These are phyloP conservation scores for Amanita pallidorosea DNA, from an alignment of 768 basidiomycete genomes.

Conservation along the genomic window DNA sequence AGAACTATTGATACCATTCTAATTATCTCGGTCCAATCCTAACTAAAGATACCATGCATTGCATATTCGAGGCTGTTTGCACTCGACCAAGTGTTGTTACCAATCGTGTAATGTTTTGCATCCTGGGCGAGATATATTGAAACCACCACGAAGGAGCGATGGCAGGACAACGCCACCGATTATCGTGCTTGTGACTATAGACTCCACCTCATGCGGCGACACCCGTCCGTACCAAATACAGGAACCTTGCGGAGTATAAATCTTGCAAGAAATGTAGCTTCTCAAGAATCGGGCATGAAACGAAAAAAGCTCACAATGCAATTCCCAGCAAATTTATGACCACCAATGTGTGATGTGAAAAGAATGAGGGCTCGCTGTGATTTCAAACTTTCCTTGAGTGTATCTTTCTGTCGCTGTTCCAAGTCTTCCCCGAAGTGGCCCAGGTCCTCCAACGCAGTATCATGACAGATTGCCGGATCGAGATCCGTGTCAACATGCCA, in stretches of 20 bases:
- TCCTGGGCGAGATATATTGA: constrained; percentile 67
- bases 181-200: constrained; percentile 82
- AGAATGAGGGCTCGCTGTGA: constrained; percentile 73
- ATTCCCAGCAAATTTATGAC: constrained; percentile 89
- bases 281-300: neutral
- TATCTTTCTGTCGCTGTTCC: constrained; percentile 41
- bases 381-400: constrained; percentile 39
- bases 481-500: constrained; percentile 73
- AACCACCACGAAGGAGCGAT: constrained; percentile 74
- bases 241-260: constrained; percentile 79
- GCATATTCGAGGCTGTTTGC: neutral
- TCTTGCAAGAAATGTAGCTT: constrained; percentile 29
- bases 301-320: constrained; percentile 57
- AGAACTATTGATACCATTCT: too few species aligned
- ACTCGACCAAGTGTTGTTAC: constrained; percentile 23
- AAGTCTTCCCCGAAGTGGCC: constrained; percentile 33
- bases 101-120: constrained; percentile 63
- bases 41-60: neutral
- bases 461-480: constrained; percentile 40
- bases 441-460: constrained; percentile 53
- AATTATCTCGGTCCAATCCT: neutral
- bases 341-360: constrained; percentile 84
- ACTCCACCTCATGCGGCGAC: constrained; percentile 78
- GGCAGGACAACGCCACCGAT: constrained; percentile 77
- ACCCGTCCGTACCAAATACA: constrained; percentile 94